Percentiles rank a stretch among this genome's conserved stretches.
Conservation (phyloP, 352 stramenopile species). For the Phytophthora citrophthora region DNA sequence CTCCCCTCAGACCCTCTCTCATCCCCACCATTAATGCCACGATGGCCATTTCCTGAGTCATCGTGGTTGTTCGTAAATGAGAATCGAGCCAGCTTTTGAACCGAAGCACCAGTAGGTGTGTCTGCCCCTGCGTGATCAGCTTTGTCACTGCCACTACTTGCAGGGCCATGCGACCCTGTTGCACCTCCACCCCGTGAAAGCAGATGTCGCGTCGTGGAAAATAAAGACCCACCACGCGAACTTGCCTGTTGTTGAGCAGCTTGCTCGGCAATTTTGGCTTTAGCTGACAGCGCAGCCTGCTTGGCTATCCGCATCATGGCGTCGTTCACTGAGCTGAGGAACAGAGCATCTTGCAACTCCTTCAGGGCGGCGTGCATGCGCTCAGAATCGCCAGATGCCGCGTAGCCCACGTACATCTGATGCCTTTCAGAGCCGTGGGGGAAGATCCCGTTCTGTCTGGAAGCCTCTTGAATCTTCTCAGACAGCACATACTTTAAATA, state of each 20-base stretch:
- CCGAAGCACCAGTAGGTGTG: slow-evolving; percentile 63
- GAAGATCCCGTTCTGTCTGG: slow-evolving; percentile 73
- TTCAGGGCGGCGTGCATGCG: slow-evolving; percentile 64
- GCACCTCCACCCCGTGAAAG: slow-evolving; percentile 48
- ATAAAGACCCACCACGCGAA: slow-evolving; percentile 61
- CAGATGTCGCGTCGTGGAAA: slow-evolving; percentile 78
- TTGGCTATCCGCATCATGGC: slow-evolving; percentile 86
- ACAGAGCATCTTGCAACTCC: slow-evolving; percentile 69
- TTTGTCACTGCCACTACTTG: slow-evolving; percentile 38
- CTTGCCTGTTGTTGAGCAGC: slow-evolving; percentile 73
- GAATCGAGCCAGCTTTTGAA: slow-evolving; percentile 57
- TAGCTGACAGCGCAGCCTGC: slow-evolving; percentile 78
- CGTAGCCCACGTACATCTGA: slow-evolving; percentile 52
- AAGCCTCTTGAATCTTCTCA: slow-evolving; percentile 78
- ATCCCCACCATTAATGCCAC: slow-evolving; percentile 41
- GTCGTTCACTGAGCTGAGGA: slow-evolving; percentile 77
- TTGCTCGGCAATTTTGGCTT: slow-evolving; percentile 84
- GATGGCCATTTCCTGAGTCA: slow-evolving; percentile 36
- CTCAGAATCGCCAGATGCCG: slow-evolving; percentile 52
- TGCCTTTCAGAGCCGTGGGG: slow-evolving; percentile 71
- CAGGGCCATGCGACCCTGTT: slow-evolving; percentile 21
- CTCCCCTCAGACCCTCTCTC: slow-evolving; percentile 47
- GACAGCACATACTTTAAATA: slow-evolving; percentile 82
- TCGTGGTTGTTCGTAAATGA: slow-evolving; percentile 44
- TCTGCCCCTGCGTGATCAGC: slow-evolving; percentile 37